phyloP scores from a whole-genome alignment of 2,329 filamentous ascomycete genomes.

The Diplocarpon rosae region DNA sequence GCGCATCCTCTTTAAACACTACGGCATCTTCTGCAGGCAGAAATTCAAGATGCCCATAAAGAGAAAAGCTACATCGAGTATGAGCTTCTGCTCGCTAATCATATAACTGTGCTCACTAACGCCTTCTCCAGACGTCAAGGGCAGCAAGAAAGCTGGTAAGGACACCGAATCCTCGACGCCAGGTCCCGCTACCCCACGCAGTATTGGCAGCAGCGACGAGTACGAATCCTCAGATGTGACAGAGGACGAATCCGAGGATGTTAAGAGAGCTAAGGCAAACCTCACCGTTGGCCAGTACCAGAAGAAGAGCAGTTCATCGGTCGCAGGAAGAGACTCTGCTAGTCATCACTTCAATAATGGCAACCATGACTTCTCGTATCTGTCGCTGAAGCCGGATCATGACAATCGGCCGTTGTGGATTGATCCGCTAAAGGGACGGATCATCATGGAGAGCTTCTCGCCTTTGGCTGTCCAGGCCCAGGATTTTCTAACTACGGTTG shows the following conservation, averaged over 20 bases:
- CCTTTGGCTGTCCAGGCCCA: constrained; percentile 78
- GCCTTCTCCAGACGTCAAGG: constrained; percentile 31
- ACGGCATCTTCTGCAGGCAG: constrained; percentile 16
- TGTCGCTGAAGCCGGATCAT: constrained; percentile 79
- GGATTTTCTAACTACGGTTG: constrained; percentile 91
- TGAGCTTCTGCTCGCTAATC: constrained; percentile 24
- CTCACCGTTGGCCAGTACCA: constrained; percentile 35
- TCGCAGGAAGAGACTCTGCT: constrained; percentile 23
- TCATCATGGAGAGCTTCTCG: constrained; percentile 91
- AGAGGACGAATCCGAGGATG: constrained; percentile 40
- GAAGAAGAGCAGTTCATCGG: constrained; percentile 10
- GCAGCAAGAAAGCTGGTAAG: constrained; percentile 43
- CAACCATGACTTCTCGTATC: constrained; percentile 60
- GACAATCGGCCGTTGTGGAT: constrained; percentile 88
- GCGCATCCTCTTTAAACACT: constrained; percentile 10
- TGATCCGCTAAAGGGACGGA: constrained; percentile 72
- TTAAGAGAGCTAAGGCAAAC: constrained; percentile 48
- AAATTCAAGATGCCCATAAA: constrained; percentile 52
- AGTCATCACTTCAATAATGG: constrained; percentile 26
- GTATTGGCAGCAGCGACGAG: constrained; percentile 43
- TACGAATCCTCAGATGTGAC: constrained; percentile 34
- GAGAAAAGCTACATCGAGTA: constrained; percentile 52
- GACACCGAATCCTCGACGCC: constrained; percentile 49
- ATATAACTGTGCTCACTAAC: constrained; percentile 26
- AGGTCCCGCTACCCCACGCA: constrained; percentile 48